Evolutionary conservation across 2,329 filamentous ascomycete species (phyloP).

Genomic region (Calycina marina): DNA sequence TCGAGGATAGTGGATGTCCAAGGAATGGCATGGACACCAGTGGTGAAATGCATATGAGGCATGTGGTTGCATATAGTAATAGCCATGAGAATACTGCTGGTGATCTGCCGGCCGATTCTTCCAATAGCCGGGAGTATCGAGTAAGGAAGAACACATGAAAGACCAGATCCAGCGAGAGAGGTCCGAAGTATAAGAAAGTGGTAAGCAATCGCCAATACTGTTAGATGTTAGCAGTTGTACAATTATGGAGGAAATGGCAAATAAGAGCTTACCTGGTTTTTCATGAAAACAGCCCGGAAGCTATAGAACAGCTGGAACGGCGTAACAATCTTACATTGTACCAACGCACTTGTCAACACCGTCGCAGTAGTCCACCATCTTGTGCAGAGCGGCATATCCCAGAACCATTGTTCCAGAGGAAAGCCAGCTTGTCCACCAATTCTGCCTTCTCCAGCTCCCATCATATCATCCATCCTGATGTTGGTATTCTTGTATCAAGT

Average conservation of each 20-base stretch:
- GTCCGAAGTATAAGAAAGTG: constrained; percentile 95
- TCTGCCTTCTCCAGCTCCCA: constrained; percentile 21
- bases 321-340: constrained; percentile 85
- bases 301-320: constrained; percentile 97
- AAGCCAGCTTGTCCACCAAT: constrained; percentile 43
- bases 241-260: neutral
- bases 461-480: constrained; percentile 23
- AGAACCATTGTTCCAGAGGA: constrained; percentile 95
- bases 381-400: constrained; percentile 94
- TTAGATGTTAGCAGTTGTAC: constrained; percentile 2
- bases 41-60: constrained; percentile 69
- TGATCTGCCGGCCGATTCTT: constrained; percentile 84
- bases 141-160: constrained; percentile 99
- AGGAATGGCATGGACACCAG: constrained; percentile 86
- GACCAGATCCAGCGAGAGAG: constrained; percentile 81
- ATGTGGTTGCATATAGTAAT: constrained; percentile 68
- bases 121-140: constrained; percentile 85
- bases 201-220: constrained; percentile 96
- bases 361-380: constrained; percentile 95
- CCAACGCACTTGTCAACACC: constrained; percentile 70
- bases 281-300: constrained; percentile 78
- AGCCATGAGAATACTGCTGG: constrained; percentile 94
- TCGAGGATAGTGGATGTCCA: constrained; percentile 83
- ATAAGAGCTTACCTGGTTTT: constrained; percentile 69
- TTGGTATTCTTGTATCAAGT: constrained; percentile 1